Conservation (phyloP, 805 yeast species). For the Ogataea zsoltii region DNA sequence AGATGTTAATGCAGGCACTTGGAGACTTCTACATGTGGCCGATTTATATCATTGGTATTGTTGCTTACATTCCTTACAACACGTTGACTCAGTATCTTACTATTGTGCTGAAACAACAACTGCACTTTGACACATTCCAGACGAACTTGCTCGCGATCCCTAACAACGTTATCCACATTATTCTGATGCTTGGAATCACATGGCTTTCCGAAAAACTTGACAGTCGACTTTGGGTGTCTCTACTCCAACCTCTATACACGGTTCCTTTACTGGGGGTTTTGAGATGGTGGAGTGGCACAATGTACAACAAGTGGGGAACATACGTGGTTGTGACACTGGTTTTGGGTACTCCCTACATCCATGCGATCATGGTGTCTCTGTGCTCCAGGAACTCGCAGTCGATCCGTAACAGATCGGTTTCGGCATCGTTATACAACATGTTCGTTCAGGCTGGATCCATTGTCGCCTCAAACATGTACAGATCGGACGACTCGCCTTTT, state of each 20-base stretch:
- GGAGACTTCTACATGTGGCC: conserved; percentile 59
- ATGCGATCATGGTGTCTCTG: conserved; percentile 60
- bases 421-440: conserved; percentile 67
- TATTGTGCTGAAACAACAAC: conserved; percentile 43
- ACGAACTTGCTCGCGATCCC: conserved; percentile 58
- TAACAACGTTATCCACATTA: conserved; percentile 39
- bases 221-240: conserved; percentile 25
- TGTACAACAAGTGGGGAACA: conserved; percentile 31
- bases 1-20: conserved; percentile 42
- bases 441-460: conserved; percentile 60
- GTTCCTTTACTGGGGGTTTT: conserved; percentile 28
- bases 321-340: conserved; percentile 26
- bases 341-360: conserved; percentile 49
- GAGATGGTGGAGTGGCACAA: conserved; percentile 31
- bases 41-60: conserved; percentile 46
- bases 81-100: conserved; percentile 50
- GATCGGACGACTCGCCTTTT: conserved; percentile 56
- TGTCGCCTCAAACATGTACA: conserved; percentile 55
- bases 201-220: conserved; percentile 38
- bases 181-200: conserved; percentile 38
- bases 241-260: conserved; percentile 29
- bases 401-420: conserved; percentile 62
- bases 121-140: conserved; percentile 55
- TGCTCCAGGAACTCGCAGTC: conserved; percentile 62
- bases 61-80: conserved; percentile 40